A percentile compares a stretch with the other conserved stretches of the same genome.
Conservation (phyloP, 208 protist species). For the Paratrypanosoma confusum region DNA sequence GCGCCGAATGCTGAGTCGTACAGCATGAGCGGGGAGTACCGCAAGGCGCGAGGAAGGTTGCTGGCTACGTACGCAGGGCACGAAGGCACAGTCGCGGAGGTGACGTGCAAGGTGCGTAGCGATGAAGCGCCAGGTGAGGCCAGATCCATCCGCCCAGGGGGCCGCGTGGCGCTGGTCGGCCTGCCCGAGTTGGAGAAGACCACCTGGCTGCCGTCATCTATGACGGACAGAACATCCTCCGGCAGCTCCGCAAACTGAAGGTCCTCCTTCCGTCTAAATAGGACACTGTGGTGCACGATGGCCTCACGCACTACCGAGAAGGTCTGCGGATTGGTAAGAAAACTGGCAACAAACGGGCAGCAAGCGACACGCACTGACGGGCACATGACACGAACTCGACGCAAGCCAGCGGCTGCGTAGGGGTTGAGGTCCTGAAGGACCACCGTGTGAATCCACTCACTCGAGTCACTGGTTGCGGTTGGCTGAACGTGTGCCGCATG, state of each 20-base stretch:
- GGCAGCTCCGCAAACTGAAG: constrained; percentile 2
- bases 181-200: background rate
- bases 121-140: no score
- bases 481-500: no score
- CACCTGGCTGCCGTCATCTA: background rate
- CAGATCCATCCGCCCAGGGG: no score
- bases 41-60: constrained; percentile 49
- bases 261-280: background rate
- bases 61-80: no score
- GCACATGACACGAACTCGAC: constrained; percentile 17
- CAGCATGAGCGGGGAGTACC: constrained; percentile 36
- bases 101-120: no score
- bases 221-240: background rate
- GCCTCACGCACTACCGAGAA: constrained; percentile 40
- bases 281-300: no score
- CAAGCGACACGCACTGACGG: constrained; percentile 39
- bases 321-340: constrained; percentile 58
- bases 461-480: no score
- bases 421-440: constrained; percentile 39
- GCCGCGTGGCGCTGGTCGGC: no score
- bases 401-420: constrained; percentile 17
- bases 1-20: constrained; percentile 46
- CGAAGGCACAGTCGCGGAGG: no score
- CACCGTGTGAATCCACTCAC: constrained; percentile 28
- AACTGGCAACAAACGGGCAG: constrained; percentile 29